These are phyloP conservation scores for Quercus variabilis DNA, from an alignment of 306 rosid species.

Conservation along the genomic window DNA sequence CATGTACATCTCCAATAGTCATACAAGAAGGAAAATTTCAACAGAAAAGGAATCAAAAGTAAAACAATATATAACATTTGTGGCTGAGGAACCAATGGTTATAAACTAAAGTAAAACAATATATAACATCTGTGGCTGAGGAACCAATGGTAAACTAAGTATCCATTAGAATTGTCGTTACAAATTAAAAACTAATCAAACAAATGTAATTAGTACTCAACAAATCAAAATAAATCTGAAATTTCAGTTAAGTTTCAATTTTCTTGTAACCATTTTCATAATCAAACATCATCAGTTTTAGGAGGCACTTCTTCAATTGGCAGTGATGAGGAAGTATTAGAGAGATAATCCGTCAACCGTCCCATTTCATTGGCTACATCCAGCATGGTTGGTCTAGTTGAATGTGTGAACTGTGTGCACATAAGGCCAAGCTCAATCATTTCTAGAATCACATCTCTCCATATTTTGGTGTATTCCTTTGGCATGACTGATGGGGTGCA, in stretches of 20 bases:
- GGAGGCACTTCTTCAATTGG: conserved; percentile 25
- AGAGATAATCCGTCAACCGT: conserved; percentile 63
- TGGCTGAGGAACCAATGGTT: no score
- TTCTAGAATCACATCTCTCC: conserved; percentile 58
- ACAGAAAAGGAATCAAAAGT: not conserved
- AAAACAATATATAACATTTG: no score
- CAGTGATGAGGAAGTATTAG: conserved; percentile 34
- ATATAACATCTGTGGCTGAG: no score
- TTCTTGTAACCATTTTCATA: conserved; percentile 9
- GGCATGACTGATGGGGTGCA: conserved; percentile 26
- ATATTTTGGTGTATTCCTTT: conserved; percentile 25
- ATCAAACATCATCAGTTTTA: conserved; percentile 7
- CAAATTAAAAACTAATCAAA: not conserved
- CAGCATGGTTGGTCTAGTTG: conserved; percentile 78
- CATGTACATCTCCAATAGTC: not conserved
- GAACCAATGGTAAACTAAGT: no score
- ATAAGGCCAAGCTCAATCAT: conserved; percentile 74
- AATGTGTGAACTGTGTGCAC: conserved; percentile 70
- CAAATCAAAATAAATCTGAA: not conserved
- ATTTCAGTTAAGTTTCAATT: not conserved
- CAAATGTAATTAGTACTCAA: not conserved
- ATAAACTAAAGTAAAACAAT: no score
- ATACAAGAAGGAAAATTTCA: not conserved
- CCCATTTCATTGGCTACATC: conserved; percentile 77
- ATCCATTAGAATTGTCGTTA: not conserved